Evolutionary conservation across 2,329 filamentous ascomycete species (phyloP).

Genomic region (Ceratocystis lukuohia): DNA sequence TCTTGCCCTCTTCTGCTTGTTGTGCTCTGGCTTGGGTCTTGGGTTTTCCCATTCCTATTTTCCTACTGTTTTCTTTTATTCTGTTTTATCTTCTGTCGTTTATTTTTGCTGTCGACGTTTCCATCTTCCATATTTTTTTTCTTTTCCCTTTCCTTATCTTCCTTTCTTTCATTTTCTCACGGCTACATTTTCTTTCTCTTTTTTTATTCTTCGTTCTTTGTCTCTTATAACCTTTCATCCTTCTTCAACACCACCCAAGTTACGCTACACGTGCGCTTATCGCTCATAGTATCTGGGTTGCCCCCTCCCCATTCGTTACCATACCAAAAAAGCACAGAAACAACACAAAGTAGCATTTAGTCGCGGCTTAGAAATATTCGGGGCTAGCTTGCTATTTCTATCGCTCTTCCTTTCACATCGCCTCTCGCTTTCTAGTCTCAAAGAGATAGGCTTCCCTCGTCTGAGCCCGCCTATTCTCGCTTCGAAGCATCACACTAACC

Average conservation of each 20-base stretch:
- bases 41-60: not conserved
- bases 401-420: not conserved
- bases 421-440: not conserved
- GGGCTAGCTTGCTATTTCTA: not conserved
- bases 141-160: not conserved
- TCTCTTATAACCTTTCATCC: not conserved
- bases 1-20: not conserved
- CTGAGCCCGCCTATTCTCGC: conserved; percentile 23
- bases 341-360: not conserved
- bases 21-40: too few relatives aligned
- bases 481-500: conserved; percentile 32
- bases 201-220: not conserved
- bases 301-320: conserved; percentile 8
- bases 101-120: conserved; percentile 8
- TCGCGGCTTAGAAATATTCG: not conserved
- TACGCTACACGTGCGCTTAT: not conserved
- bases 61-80: not conserved
- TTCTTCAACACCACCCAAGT: not conserved
- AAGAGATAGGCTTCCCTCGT: not conserved
- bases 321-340: not conserved
- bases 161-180: not conserved
- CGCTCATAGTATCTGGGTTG: not conserved
- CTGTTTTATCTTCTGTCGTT: not conserved
- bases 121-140: not conserved
- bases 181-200: not conserved